These are phyloP conservation scores for Marsdenia floribunda DNA, from an alignment of 257 asterid species.

Conservation along the genomic window DNA sequence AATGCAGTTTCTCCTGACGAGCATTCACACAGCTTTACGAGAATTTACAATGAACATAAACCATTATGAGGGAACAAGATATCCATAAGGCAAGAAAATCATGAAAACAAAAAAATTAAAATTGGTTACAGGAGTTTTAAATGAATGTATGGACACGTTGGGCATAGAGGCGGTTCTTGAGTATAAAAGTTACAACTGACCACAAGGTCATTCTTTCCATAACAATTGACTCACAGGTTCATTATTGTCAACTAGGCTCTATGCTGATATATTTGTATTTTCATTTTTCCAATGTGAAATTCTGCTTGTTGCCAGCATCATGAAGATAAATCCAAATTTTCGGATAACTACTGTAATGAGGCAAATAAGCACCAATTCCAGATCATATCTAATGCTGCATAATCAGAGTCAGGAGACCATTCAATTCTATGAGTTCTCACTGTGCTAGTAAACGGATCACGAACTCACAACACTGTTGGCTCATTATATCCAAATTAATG, in stretches of 20 bases:
- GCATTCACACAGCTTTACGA: neutral
- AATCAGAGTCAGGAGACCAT: neutral
- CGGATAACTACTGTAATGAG: neutral
- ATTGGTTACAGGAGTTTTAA: neutral
- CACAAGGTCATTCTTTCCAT: neutral
- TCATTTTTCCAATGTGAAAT: neutral
- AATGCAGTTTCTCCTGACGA: neutral
- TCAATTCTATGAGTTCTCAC: neutral
- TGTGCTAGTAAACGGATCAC: neutral
- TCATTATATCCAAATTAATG: neutral
- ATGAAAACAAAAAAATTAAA: neutral
- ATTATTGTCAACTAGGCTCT: neutral
- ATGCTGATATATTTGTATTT: neutral
- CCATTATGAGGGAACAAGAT: neutral
- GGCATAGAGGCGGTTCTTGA: neutral
- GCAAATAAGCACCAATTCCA: neutral
- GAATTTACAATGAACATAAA: neutral
- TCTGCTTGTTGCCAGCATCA: neutral
- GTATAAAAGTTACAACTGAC: neutral
- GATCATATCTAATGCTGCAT: neutral
- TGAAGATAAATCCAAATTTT: neutral
- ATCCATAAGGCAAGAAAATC: neutral
- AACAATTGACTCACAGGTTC: neutral
- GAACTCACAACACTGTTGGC: neutral
- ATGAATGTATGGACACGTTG: neutral